Conservation (phyloP, 2,329 filamentous ascomycete species). For the Xylaria polymorpha region DNA sequence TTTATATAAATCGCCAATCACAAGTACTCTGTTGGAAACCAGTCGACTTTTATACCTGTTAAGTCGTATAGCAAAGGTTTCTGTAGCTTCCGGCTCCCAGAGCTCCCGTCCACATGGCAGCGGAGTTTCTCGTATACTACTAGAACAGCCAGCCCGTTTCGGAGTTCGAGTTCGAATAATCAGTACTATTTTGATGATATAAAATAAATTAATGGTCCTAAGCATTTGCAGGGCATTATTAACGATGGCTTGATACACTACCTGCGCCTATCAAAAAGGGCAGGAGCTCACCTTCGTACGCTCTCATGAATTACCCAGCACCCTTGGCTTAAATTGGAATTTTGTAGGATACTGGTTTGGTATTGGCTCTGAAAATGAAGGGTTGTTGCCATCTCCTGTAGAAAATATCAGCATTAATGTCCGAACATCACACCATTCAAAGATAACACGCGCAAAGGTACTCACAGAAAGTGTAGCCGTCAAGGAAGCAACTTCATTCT, state of each 20-base stretch:
- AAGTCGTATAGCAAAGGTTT: conserved; percentile 39
- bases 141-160: conserved; percentile 15
- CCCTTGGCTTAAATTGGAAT: conserved; percentile 12
- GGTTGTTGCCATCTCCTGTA: conserved; percentile 22
- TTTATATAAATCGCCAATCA: conserved; percentile 27
- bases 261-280: neutral
- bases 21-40: conserved; percentile 19
- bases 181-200: conserved; percentile 37
- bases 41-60: conserved; percentile 29
- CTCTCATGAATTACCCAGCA: conserved; percentile 28
- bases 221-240: neutral
- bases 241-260: neutral
- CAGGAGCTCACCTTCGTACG: conserved; percentile 21
- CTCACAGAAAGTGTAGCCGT: conserved; percentile 27
- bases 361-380: conserved; percentile 9
- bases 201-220: conserved; percentile 37
- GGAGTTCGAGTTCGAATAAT: conserved; percentile 32
- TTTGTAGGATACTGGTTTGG: neutral
- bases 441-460: neutral
- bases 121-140: conserved; percentile 29
- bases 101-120: conserved; percentile 38
- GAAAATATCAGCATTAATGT: neutral
- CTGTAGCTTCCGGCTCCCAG: conserved; percentile 42
- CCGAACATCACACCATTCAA: neutral
- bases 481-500: conserved; percentile 34